Conservation (phyloP, 345 rosid genomes). For the Gossypium stocksii region DNA sequence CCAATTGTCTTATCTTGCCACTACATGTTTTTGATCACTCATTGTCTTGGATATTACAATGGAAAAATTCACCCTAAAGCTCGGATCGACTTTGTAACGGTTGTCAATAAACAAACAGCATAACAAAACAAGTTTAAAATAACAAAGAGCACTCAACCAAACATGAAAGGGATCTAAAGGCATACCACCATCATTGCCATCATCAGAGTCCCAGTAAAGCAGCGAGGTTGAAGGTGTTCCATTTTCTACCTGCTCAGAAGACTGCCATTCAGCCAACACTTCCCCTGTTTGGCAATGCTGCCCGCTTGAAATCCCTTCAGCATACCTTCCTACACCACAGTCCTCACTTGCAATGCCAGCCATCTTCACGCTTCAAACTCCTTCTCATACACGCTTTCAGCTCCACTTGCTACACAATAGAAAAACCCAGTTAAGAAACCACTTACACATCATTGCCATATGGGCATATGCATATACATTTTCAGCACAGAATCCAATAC, state of each 20-base stretch:
- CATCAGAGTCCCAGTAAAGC: slow-evolving; percentile 81
- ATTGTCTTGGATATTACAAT: neutral
- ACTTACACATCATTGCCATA: neutral
- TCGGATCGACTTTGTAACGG: neutral
- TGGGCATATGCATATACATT: neutral
- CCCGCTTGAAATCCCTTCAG: slow-evolving; percentile 55
- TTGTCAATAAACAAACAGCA: neutral
- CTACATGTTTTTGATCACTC: neutral
- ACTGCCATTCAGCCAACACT: slow-evolving; percentile 87
- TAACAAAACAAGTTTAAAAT: neutral
- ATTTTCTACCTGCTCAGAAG: slow-evolving; percentile 88
- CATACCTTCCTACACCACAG: slow-evolving; percentile 60
- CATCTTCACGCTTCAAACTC: slow-evolving; percentile 48
- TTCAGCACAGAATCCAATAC: neutral
- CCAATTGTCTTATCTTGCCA: neutral
- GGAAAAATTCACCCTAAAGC: neutral
- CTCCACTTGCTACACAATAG: slow-evolving; percentile 23
- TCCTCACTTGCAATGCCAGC: slow-evolving; percentile 60
- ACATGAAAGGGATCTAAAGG: slow-evolving; percentile 6
- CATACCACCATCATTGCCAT: slow-evolving; percentile 70
- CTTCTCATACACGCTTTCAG: slow-evolving; percentile 27
- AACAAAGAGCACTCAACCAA: neutral
- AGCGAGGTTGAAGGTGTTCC: slow-evolving; percentile 85
- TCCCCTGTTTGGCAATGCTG: slow-evolving; percentile 64
- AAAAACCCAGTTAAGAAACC: slow-evolving; percentile 6